These are phyloP conservation scores for Mycena polygramma DNA, from an alignment of 768 basidiomycete species.

Conservation along the genomic window DNA sequence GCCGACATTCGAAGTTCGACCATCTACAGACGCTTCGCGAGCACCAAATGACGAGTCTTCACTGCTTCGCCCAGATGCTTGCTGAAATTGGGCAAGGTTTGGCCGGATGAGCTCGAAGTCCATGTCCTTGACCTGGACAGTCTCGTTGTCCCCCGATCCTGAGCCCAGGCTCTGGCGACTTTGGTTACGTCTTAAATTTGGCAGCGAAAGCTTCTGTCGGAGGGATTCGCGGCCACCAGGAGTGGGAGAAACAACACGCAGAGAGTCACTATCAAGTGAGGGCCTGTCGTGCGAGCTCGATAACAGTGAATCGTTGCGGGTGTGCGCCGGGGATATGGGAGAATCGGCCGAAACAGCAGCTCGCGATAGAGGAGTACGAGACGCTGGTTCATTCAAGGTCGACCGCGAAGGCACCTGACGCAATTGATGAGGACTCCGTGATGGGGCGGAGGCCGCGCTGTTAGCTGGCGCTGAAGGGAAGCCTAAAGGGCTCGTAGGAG, in stretches of 20 bases:
- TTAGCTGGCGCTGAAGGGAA: conserved; percentile 20
- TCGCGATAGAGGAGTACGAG: conserved; percentile 27
- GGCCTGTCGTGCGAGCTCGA: conserved; percentile 40
- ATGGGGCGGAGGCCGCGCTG: conserved; percentile 35
- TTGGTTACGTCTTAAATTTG: conserved; percentile 67
- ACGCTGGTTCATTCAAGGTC: conserved; percentile 39
- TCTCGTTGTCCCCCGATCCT: conserved; percentile 57
- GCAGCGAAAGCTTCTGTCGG: conserved; percentile 76
- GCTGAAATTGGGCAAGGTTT: conserved; percentile 55
- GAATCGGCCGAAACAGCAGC: conserved; percentile 29
- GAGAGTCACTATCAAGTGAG: conserved; percentile 52
- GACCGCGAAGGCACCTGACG: conserved; percentile 46
- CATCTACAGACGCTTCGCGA: conserved; percentile 51
- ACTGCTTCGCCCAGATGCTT: conserved; percentile 56
- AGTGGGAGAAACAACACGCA: conserved; percentile 54
- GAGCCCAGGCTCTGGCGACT: conserved; percentile 47
- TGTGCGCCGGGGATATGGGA: conserved; percentile 32
- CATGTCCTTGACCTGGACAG: conserved; percentile 83
- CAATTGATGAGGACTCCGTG: conserved; percentile 44
- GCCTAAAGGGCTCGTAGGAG: conserved; percentile 54
- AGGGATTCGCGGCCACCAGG: conserved; percentile 57
- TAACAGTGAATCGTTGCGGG: conserved; percentile 39
- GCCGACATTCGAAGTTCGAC: conserved; percentile 43
- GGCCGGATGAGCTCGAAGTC: conserved; percentile 86
- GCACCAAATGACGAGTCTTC: conserved; percentile 66